Base-by-base conservation (phyloP, 805 yeast species). In the Candida endomychidarum region DNA sequence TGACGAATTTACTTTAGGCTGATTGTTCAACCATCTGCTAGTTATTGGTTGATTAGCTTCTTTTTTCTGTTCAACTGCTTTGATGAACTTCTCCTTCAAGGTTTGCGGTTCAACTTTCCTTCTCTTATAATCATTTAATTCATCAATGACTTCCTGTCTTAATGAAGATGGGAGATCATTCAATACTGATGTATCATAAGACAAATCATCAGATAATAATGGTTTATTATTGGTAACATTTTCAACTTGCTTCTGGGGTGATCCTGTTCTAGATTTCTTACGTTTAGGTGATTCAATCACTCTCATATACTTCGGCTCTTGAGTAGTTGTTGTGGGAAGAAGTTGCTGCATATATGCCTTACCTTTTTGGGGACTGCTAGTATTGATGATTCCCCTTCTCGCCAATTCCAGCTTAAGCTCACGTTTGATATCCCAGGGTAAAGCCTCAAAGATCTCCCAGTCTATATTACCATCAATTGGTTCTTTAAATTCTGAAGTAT, bases 351-450 rank as follows among this genome's bases (percentile, higher is more conserved):
- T 41, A 34, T 58, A 67, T 1, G 52, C 59, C 39, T 63, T 67
- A 9, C 46, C 40, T 35, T 40, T 38, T 37, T 34, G 31, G 19
- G 49, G 46, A 14, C 38, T 48, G 5, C 22, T 19, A 19, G 22
- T 14, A n/a, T n/a, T 12, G 9, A 51, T 14, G 16, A 63, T 45
- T 0, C 70, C 67, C 19, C 85, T 56, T 30, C 77, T 61, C 6
- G 63, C 49, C 21, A 82, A 53, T 45, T 83, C 87, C 3, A 57
- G 55, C 44, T 63, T 67, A 1, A 89, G 53, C 50, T 89, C 96
- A 1, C 60, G 48, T 48, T 79, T 79, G 4, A 89, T 77, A 17
- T 81, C 83, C 2, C 58, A 50, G 0, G 96, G 96, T 7, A 89
- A 60, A 34, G 72, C 75, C 9, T 73, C 65, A 51, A 86, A 77